Conservation (phyloP, 1,139 yeast genomes). For the Ogataea hybrid region DNA sequence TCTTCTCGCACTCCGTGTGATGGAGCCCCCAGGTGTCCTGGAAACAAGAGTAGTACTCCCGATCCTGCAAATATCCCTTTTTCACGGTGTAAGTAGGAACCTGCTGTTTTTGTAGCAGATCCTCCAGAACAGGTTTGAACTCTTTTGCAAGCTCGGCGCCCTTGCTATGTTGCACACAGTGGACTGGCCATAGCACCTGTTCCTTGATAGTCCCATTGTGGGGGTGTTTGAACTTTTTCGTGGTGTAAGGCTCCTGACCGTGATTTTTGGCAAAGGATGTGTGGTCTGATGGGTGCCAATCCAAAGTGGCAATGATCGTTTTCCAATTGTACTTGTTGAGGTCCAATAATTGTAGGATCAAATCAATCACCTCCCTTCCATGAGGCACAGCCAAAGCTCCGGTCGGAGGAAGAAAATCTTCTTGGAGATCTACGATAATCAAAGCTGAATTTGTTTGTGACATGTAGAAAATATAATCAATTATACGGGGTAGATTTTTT, state of each 20-base stretch:
- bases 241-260: conserved; percentile 50
- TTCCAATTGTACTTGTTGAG: conserved; percentile 49
- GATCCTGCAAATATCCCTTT: conserved; percentile 68
- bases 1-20: conserved; percentile 59
- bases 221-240: conserved; percentile 53
- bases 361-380: conserved; percentile 60
- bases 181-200: conserved; percentile 85
- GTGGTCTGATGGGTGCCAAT: conserved; percentile 85
- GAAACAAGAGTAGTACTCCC: conserved; percentile 92
- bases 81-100: conserved; percentile 45
- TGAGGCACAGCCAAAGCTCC: conserved; percentile 73
- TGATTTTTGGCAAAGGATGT: conserved; percentile 79
- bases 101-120: conserved; percentile 27
- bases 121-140: conserved; percentile 34
- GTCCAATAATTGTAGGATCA: conserved; percentile 45
- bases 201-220: conserved; percentile 35
- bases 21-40: conserved; percentile 74
- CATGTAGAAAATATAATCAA: neutral
- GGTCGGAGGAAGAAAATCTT: conserved; percentile 76
- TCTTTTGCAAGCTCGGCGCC: conserved; percentile 67
- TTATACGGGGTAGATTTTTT: conserved; percentile 1
- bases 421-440: conserved; percentile 76
- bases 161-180: conserved; percentile 68
- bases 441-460: conserved; percentile 44
- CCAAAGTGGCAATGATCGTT: conserved; percentile 70